Percentiles rank a stretch among this genome's conserved stretches.
These are phyloP conservation scores for barley (Hordeum vulgare) DNA, from an alignment of 176 grass and related monocot genomes.

Conservation along the genomic window MorexV3_pseudomolecules_assembly NC_058518.1:508985201-508985700, in stretches of 20 bases:
- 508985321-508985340: not conserved
- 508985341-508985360: constrained; percentile 8
- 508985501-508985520: constrained; percentile 99
- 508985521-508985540: constrained; percentile 23
- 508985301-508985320: not conserved
- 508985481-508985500: constrained; percentile 96
- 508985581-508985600: not conserved
- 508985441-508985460: constrained; percentile 91
- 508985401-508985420: constrained; percentile 92
- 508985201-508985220: not conserved
- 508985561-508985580: not conserved
- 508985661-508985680: constrained; percentile 77
- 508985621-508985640: not conserved
- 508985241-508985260: not conserved
- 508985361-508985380: constrained; percentile 56
- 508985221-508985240: not conserved
- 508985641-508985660: not conserved
- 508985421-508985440: constrained; percentile 96
- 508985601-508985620: not conserved
- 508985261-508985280: constrained; percentile 2
- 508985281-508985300: not conserved
- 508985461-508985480: constrained; percentile 97
- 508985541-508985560: not conserved
- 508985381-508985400: constrained; percentile 98
- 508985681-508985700: constrained; percentile 99